phyloP scores from a whole-genome alignment of 1,284 basidiomycete genomes.

The Leccinum solheimii region DNA sequence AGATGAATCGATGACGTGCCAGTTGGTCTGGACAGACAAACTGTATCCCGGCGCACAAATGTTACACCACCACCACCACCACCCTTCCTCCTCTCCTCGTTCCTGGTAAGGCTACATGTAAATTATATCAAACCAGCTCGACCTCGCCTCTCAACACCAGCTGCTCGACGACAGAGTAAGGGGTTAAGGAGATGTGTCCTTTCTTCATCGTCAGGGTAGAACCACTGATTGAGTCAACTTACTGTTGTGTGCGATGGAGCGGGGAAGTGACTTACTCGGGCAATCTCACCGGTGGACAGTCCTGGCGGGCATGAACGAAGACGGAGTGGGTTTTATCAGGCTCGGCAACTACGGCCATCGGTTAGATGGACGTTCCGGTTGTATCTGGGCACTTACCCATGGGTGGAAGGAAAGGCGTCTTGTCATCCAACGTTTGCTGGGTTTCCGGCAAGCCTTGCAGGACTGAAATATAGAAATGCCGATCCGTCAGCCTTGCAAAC shows the following conservation, averaged over 20 bases:
- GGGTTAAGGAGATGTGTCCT: constrained; percentile 68
- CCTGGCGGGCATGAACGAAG: constrained; percentile 72
- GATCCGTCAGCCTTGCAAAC: constrained; percentile 70
- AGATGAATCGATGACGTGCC: constrained; percentile 23
- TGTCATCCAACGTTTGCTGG: constrained; percentile 75
- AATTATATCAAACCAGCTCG: constrained; percentile 58
- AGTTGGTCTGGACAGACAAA: neutral
- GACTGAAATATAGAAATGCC: constrained; percentile 73
- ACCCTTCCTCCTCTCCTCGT: neutral
- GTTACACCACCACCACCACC: constrained; percentile 8
- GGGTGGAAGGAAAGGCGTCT: constrained; percentile 63
- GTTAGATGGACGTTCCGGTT: constrained; percentile 10
- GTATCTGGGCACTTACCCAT: constrained; percentile 64
- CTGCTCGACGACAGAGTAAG: constrained; percentile 70
- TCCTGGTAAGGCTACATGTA: constrained; percentile 21
- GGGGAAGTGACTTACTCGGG: constrained; percentile 59
- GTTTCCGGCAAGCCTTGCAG: constrained; percentile 76
- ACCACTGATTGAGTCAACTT: constrained; percentile 45
- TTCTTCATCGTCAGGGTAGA: constrained; percentile 62
- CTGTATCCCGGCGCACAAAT: constrained; percentile 10
- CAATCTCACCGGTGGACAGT: constrained; percentile 68
- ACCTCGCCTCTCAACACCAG: constrained; percentile 67
- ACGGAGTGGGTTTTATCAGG: constrained; percentile 77
- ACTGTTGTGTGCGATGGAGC: neutral
- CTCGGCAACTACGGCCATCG: constrained; percentile 55